Evolutionary conservation across 2,329 filamentous ascomycete species (phyloP).

Genomic region (Aspergillus sojae): DNA sequence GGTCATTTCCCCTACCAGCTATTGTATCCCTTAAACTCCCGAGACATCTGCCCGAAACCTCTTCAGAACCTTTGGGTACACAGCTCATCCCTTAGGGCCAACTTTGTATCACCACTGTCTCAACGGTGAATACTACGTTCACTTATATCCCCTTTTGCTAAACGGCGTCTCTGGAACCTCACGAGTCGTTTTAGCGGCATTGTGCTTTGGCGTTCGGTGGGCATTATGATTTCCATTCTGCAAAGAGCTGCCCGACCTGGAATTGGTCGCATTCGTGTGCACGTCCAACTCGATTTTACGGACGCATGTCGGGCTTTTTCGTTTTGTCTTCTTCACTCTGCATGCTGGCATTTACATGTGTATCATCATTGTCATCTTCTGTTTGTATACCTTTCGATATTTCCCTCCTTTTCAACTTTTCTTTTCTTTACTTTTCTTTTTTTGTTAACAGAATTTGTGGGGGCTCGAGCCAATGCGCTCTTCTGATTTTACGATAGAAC

Average conservation of each 20-base stretch:
- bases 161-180: background rate
- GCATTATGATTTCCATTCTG: background rate
- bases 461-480: background rate
- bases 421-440: background rate
- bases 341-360: slow-evolving; percentile 3
- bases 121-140: background rate
- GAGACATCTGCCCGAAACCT: background rate
- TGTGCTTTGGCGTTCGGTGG: slow-evolving; percentile 22
- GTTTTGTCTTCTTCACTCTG: background rate
- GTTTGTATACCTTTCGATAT: background rate
- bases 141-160: background rate
- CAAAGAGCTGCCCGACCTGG: background rate
- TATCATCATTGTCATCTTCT: background rate
- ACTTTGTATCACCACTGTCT: background rate
- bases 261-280: background rate
- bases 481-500: background rate
- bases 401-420: background rate
- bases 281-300: background rate
- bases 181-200: slow-evolving; percentile 14
- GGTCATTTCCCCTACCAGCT: background rate
- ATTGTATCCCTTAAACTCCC: background rate
- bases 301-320: background rate
- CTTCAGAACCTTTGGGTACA: background rate
- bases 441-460: background rate
- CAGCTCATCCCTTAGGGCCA: background rate